Base-by-base conservation (phyloP, 73 alveolate species). In the Durusdinium trenchii region DNA sequence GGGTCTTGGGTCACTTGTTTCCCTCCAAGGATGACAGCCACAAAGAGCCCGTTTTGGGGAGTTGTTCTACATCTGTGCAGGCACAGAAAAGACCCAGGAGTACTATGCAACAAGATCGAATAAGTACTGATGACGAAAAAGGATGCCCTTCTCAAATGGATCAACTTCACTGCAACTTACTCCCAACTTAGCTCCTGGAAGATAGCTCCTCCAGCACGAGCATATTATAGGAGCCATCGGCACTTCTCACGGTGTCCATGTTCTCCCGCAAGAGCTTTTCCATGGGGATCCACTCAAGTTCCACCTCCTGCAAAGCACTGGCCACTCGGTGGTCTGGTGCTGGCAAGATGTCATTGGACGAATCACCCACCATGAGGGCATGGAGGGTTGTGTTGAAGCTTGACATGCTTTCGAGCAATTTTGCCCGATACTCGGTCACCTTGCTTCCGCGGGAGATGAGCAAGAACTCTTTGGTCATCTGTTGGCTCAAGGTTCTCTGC, bases 381-480 rank as follows among this genome's bases (percentile, higher is more conserved):
- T 89, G 51, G 50, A 89, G 35, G 51, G 96, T 89, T 67, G 60
- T 62, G 71, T 89, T 89, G 73, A 89, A 89, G 52, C 42, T 46
- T 3, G 48, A 46, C 95, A 86, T 64, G 95, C 95, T 85, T 42
- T 76, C 94, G 36, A n/a, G 75, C 40, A 84, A 52, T 52, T 84
- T 51, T 32, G 28, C 81, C 60, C 57, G 42, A 38, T 87, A 52
- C 16, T 60, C 48, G n/a, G 46, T 85, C 51, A 62, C 67, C 50
- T 45, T 30, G 23, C 48, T 62, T n/a, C 95, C 95, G 12, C 83
- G 95, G 4, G 95, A 60, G 38, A 87, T 43, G 69, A 87, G 85
- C 36, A 87, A 50, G 85, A 87, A 87, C 69, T 87, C 85, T 62
- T 87, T 87, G 69, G 95, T 60, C 95, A 87, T 87, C 90, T 67